Base-by-base conservation (phyloP, 306 rosid species). In the Malus sylvestris region DNA sequence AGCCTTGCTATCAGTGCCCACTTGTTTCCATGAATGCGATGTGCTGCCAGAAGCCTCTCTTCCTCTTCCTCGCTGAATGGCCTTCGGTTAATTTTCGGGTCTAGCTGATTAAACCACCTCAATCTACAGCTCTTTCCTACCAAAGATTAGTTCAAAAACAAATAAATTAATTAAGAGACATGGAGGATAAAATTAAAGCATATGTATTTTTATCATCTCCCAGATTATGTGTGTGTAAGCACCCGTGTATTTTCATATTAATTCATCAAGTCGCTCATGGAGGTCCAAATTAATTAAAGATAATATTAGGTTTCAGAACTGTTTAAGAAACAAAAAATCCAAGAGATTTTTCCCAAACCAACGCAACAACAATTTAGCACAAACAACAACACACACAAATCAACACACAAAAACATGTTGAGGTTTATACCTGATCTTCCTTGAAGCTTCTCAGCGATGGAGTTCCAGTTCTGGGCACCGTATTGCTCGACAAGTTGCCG, bases 41-140 rank as follows among this genome's bases (percentile, higher is more conserved):
- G 98, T 4, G 98, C 98, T 1, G 89, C 89, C 1, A 96, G 83
- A 25, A 96, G 76, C 76, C 93, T 89, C 76, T 88, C 96, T 73
- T 96, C 99, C 78, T 96, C 98, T 72, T 92, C 98, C 81, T 92
- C 99, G 9, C 89, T 81, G 67, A 96, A 96, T 20, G 99, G 98
- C 80, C 91, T 86, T 72, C 99, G 81, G 77, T 92, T 96, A 19
- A 96, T 96, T 85, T 97, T 87, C 1, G 99, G 99, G 42, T 96
- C 99, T 1, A 96, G 91, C 71, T 96, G 99, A 76, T 96, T 96
- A 73, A 96, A 96, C 99, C 99, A 96, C 76, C 99, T 84, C 79
- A 96, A 83, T 78, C 99, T 84, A 74, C 99, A 96, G 81, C 99
- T 96, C 78, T 96, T 96, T 72, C 97, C 99, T 95, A 19, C 63